These are phyloP conservation scores for Geotrichum histeridarum DNA, from an alignment of 1,139 yeast species.

Conservation along the genomic window DNA sequence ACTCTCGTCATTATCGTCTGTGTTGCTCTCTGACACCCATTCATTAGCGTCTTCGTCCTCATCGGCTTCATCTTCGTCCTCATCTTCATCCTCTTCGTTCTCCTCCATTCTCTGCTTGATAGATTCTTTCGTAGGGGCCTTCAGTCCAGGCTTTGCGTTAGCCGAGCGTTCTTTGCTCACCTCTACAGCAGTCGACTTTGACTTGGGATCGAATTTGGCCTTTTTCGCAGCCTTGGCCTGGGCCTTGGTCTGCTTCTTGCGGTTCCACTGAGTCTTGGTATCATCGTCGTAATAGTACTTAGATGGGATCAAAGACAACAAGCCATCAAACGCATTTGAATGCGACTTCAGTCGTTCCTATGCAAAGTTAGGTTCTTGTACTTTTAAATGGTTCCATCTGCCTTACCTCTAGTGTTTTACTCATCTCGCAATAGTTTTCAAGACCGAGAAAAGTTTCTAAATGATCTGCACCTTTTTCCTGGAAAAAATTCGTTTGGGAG, in stretches of 20 bases:
- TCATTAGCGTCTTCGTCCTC: conserved; percentile 23
- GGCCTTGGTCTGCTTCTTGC: conserved; percentile 60
- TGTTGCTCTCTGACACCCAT: conserved; percentile 7
- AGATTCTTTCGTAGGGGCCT: conserved; percentile 17
- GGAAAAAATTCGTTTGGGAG: conserved; percentile 7
- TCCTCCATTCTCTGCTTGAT: conserved; percentile 8
- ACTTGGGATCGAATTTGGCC: conserved; percentile 71
- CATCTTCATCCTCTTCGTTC: conserved; percentile 18
- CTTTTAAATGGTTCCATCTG: not conserved
- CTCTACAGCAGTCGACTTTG: conserved; percentile 58
- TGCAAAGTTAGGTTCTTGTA: conserved; percentile 14
- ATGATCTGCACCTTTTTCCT: not conserved
- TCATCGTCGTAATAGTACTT: conserved; percentile 49
- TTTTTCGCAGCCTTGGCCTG: conserved; percentile 59
- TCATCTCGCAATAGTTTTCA: conserved; percentile 21
- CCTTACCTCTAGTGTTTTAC: conserved; percentile 31
- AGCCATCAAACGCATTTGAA: conserved; percentile 84
- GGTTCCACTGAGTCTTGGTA: conserved; percentile 82
- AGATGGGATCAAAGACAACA: conserved; percentile 75
- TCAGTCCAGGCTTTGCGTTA: conserved; percentile 18
- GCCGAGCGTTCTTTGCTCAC: conserved; percentile 42
- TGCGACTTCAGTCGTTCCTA: conserved; percentile 80
- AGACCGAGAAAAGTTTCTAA: not conserved
- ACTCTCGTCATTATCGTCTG: conserved; percentile 17
- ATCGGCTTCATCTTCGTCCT: conserved; percentile 22